These are phyloP conservation scores for Xanthoceras sorbifolium DNA, from an alignment of 345 rosid genomes.

Conservation along the genomic window DNA sequence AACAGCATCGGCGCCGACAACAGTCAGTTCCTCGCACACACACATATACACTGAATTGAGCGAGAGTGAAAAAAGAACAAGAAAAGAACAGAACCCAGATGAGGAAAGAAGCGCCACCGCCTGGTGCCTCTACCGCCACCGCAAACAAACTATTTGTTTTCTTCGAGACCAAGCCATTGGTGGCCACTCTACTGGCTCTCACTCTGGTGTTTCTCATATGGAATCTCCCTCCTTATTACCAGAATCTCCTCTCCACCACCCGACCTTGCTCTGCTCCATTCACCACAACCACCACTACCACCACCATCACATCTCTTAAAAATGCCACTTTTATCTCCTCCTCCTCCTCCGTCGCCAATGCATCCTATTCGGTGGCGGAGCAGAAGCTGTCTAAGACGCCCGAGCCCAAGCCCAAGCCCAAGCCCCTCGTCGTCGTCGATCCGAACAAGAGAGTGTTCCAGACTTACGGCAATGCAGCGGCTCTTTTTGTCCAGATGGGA, in stretches of 20 bases:
- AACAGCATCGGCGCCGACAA: slow-evolving; percentile 11
- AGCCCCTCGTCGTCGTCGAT: slow-evolving; percentile 29
- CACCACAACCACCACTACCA: slow-evolving; percentile 17
- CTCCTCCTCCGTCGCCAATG: slow-evolving; percentile 4
- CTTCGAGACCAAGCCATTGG: slow-evolving; percentile 65
- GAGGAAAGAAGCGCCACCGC: slow-evolving; percentile 57
- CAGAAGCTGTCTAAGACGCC: background rate
- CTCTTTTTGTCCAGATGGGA: slow-evolving; percentile 84
- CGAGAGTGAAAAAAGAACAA: background rate
- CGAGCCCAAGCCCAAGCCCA: background rate
- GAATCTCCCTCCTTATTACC: slow-evolving; percentile 80
- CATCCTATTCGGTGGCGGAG: slow-evolving; percentile 11
- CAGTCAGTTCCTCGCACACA: slow-evolving; percentile 22
- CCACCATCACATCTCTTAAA: slow-evolving; percentile 20
- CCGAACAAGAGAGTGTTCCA: slow-evolving; percentile 68
- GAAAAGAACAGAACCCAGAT: slow-evolving; percentile 16
- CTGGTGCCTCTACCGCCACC: slow-evolving; percentile 27
- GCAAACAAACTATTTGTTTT: slow-evolving; percentile 38
- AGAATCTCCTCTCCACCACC: slow-evolving; percentile 58
- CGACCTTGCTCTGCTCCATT: slow-evolving; percentile 37
- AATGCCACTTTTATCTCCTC: slow-evolving; percentile 26
- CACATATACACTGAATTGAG: background rate
- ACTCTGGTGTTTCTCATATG: slow-evolving; percentile 69
- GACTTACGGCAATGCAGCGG: slow-evolving; percentile 82
- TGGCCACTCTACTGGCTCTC: slow-evolving; percentile 66